These are phyloP conservation scores for Osmanthus fragrans DNA, from an alignment of 257 asterid genomes.

Conservation along the genomic window DNA sequence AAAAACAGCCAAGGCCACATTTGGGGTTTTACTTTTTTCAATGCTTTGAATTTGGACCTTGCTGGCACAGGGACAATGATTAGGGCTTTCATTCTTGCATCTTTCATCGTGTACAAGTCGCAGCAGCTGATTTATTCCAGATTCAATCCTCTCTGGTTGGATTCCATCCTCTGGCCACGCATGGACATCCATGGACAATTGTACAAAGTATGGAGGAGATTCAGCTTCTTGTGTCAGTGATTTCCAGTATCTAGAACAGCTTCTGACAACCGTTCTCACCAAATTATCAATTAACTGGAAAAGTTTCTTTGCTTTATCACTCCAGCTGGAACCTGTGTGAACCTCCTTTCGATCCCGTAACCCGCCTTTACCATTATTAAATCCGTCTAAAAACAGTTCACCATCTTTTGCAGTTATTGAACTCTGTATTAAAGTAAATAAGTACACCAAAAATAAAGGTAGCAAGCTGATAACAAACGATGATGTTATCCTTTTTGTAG, in stretches of 20 bases:
- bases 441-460: conserved; percentile 87
- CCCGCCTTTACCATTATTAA: conserved; percentile 51
- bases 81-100: conserved; percentile 63
- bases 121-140: conserved; percentile 80
- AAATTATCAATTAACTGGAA: conserved; percentile 45
- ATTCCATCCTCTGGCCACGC: conserved; percentile 97
- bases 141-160: conserved; percentile 97
- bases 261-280: conserved; percentile 43
- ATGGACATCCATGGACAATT: conserved; percentile 87
- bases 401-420: conserved; percentile 98
- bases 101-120: conserved; percentile 67
- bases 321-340: conserved; percentile 51
- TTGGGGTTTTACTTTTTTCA: conserved; percentile 62
- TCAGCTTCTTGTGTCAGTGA: conserved; percentile 98
- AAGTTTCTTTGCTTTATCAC: conserved; percentile 51
- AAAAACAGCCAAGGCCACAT: conserved; percentile 82
- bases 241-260: conserved; percentile 90
- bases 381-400: conserved; percentile 81
- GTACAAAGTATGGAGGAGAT: conserved; percentile 97
- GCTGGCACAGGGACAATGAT: conserved; percentile 73
- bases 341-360: conserved; percentile 37
- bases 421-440: conserved; percentile 91
- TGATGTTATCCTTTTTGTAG: conserved; percentile 69
- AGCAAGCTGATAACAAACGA: conserved; percentile 84
- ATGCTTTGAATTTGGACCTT: conserved; percentile 93